phyloP scores from a whole-genome alignment of 2,329 filamentous ascomycete species.

The Aspergillus sp. region DNA sequence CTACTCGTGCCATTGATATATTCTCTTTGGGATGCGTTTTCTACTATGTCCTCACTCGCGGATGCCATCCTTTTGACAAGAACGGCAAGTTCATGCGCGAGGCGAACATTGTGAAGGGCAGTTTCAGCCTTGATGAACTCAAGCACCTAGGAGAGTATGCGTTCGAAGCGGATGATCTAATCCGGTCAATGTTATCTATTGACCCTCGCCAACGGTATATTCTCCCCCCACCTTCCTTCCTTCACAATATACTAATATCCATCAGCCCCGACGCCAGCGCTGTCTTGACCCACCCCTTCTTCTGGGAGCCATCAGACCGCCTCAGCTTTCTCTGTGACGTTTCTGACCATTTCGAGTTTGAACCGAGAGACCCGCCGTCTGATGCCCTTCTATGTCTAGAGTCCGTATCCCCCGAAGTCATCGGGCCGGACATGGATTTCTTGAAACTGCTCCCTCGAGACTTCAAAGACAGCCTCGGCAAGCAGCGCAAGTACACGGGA shows the following conservation, averaged over 20 bases:
- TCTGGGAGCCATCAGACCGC: slow-evolving; percentile 88
- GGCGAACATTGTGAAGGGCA: slow-evolving; percentile 92
- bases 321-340: slow-evolving; percentile 93
- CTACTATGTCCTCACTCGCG: slow-evolving; percentile 95
- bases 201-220: slow-evolving; percentile 60
- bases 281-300: slow-evolving; percentile 92
- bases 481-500: slow-evolving; percentile 93
- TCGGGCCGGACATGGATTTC: slow-evolving; percentile 69
- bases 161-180: slow-evolving; percentile 82
- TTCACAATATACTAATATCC: not conserved
- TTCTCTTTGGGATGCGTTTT: slow-evolving; percentile 98
- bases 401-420: slow-evolving; percentile 43
- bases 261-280: slow-evolving; percentile 67
- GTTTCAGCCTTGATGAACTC: slow-evolving; percentile 69
- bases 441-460: slow-evolving; percentile 70
- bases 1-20: slow-evolving; percentile 94
- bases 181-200: slow-evolving; percentile 73
- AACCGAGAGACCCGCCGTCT: slow-evolving; percentile 79
- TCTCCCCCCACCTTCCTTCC: not conserved
- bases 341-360: slow-evolving; percentile 94
- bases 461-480: slow-evolving; percentile 86
- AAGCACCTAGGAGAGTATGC: slow-evolving; percentile 78
- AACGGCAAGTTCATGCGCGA: slow-evolving; percentile 94
- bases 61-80: slow-evolving; percentile 88
- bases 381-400: slow-evolving; percentile 61